Conservation (phyloP, 164 flowering plant genomes). For the Annona squamosa region DNA sequence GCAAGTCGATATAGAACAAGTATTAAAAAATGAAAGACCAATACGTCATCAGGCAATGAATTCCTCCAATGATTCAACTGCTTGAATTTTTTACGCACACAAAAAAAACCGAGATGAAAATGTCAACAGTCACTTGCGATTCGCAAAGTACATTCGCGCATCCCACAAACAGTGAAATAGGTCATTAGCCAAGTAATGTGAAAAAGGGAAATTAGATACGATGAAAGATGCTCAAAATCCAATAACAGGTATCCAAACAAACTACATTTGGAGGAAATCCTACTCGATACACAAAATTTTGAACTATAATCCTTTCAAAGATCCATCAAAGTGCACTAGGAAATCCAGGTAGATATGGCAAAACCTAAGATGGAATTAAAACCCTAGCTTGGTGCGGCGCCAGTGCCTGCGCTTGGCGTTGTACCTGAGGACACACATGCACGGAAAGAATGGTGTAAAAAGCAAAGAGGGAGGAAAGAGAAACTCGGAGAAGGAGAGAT, state of each 20-base stretch:
- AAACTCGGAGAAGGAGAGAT: not conserved
- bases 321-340: not conserved
- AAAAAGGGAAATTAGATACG: not conserved
- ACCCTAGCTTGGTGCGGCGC: slow-evolving; percentile 34
- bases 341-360: not conserved
- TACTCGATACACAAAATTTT: not conserved
- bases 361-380: slow-evolving; percentile 3
- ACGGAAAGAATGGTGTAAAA: not conserved
- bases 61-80: too few relatives aligned
- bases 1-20: too few relatives aligned
- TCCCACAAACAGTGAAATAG: not conserved
- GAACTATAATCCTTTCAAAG: not conserved
- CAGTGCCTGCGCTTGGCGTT: slow-evolving; percentile 38
- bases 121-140: too few relatives aligned
- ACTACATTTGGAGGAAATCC: not conserved
- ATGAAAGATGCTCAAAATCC: not conserved
- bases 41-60: too few relatives aligned
- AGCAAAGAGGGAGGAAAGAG: not conserved
- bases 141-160: too few relatives aligned
- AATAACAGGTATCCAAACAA: not conserved
- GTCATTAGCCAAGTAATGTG: not conserved
- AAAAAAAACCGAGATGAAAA: too few relatives aligned
- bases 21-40: too few relatives aligned
- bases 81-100: too few relatives aligned
- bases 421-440: slow-evolving; percentile 14